A percentile compares a stretch with the other conserved stretches of the same genome.
phyloP scores from a whole-genome alignment of 225 moss, liverwort and hornwort species.

The Pseudoscleropodium purum region DNA sequence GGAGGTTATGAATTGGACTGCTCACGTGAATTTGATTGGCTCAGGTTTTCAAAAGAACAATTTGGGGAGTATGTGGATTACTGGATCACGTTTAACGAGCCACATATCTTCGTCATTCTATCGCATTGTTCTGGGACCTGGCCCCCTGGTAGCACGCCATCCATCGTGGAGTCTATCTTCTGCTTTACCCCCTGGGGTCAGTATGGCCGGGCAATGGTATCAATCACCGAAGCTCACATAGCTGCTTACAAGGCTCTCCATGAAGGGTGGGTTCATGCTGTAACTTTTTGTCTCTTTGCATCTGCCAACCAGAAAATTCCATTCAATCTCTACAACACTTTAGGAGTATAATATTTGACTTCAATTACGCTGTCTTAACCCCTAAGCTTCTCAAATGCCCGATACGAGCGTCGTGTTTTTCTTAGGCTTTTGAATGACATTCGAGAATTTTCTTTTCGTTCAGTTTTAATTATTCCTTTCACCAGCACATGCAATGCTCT shows the following conservation, averaged over 20 bases:
- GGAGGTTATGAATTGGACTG: not conserved
- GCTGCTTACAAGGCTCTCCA: constrained; percentile 66
- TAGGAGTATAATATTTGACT: not conserved
- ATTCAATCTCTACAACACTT: not conserved
- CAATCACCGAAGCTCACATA: constrained; percentile 80
- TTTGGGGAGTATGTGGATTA: constrained; percentile 59
- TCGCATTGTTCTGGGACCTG: constrained; percentile 85
- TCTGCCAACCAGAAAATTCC: not conserved
- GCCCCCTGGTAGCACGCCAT: constrained; percentile 72
- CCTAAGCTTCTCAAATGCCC: not conserved
- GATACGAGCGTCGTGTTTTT: not conserved
- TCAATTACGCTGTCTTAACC: not conserved
- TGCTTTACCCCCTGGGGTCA: constrained; percentile 80
- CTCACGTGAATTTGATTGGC: not conserved
- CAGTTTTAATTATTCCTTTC: not conserved
- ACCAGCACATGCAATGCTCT: not conserved
- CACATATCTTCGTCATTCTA: constrained; percentile 54
- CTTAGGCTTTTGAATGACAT: not conserved
- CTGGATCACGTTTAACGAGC: constrained; percentile 65
- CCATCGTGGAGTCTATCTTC: constrained; percentile 36
- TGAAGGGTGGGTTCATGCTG: constrained; percentile 28
- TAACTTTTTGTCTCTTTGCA: not conserved
- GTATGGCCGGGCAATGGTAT: constrained; percentile 69
- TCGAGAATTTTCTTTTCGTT: not conserved
- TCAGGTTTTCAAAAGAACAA: constrained; percentile 40